Evolutionary conservation across 805 yeast genomes (phyloP).

Genomic region (Priceomyces fermenticarens): DNA sequence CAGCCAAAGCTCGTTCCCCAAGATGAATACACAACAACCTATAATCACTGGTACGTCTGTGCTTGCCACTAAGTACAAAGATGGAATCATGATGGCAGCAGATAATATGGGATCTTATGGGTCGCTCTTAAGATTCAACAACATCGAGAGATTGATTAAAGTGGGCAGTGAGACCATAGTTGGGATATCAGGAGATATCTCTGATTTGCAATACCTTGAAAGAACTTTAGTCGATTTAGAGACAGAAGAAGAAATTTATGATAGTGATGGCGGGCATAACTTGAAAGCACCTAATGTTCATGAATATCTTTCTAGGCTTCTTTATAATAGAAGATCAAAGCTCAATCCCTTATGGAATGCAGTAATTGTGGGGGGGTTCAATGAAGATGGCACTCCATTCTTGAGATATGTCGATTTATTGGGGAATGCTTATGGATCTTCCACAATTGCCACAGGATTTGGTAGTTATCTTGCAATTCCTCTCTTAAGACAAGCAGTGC

Average conservation of each 20-base stretch:
- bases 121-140: slow-evolving; percentile 79
- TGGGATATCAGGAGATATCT: slow-evolving; percentile 91
- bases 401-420: slow-evolving; percentile 84
- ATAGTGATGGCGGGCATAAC: slow-evolving; percentile 55
- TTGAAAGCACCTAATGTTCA: slow-evolving; percentile 85
- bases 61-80: slow-evolving; percentile 81
- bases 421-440: slow-evolving; percentile 88
- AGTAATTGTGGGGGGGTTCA: slow-evolving; percentile 83
- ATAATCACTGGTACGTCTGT: slow-evolving; percentile 96
- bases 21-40: slow-evolving; percentile 88
- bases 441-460: slow-evolving; percentile 92
- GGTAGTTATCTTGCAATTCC: slow-evolving; percentile 96
- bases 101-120: slow-evolving; percentile 93
- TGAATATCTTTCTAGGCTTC: slow-evolving; percentile 77
- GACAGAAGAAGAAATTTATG: slow-evolving; percentile 70
- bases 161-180: slow-evolving; percentile 88
- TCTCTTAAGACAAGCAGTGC: slow-evolving; percentile 78
- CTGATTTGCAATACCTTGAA: slow-evolving; percentile 85
- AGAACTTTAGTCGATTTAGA: slow-evolving; percentile 75
- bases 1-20: slow-evolving; percentile 47
- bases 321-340: slow-evolving; percentile 85
- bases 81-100: slow-evolving; percentile 92
- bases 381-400: slow-evolving; percentile 61
- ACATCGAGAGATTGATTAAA: slow-evolving; percentile 77
- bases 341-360: slow-evolving; percentile 98